Percentiles rank a stretch among this genome's conserved stretches.
phyloP scores from a whole-genome alignment of 1,284 basidiomycete species.

The Cryptococcus jaspeensis region DNA sequence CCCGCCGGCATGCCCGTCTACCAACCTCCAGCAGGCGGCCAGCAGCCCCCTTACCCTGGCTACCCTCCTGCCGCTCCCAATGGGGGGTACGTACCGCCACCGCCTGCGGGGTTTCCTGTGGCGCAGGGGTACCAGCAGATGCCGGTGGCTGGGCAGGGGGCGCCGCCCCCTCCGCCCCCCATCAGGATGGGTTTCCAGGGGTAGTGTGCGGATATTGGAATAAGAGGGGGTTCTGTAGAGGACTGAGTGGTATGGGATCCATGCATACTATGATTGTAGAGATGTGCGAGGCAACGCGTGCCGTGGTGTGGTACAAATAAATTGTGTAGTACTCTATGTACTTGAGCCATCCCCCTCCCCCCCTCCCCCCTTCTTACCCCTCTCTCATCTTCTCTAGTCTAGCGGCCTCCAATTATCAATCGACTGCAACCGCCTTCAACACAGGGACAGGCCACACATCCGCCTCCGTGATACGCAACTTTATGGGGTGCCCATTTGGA shows the following conservation, averaged over 20 bases:
- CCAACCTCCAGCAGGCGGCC: constrained; percentile 47
- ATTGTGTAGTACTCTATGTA: no score
- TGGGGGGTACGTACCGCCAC: constrained; percentile 15
- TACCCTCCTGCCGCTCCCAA: constrained; percentile 12
- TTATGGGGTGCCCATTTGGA: no score
- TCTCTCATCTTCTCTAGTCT: no score
- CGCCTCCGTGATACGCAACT: no score
- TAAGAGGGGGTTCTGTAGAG: neutral
- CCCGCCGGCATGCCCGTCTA: constrained; percentile 49
- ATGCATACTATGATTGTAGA: constrained; percentile 5
- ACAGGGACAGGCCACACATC: no score
- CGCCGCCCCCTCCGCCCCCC: constrained; percentile 41
- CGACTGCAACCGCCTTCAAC: no score
- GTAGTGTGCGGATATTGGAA: neutral
- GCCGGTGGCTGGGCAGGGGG: constrained; percentile 11
- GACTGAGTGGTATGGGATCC: neutral
- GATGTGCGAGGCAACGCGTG: neutral
- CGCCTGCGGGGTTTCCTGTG: constrained; percentile 28
- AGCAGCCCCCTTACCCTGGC: constrained; percentile 18
- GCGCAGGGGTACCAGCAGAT: constrained; percentile 18
- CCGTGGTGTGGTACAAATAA: neutral
- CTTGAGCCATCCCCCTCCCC: no score
- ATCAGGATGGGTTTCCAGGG: constrained; percentile 43
- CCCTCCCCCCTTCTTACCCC: no score
- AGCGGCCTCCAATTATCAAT: no score